Evolutionary conservation across 2,329 filamentous ascomycete genomes (phyloP).

Genomic region (Madurella fahalii): DNA sequence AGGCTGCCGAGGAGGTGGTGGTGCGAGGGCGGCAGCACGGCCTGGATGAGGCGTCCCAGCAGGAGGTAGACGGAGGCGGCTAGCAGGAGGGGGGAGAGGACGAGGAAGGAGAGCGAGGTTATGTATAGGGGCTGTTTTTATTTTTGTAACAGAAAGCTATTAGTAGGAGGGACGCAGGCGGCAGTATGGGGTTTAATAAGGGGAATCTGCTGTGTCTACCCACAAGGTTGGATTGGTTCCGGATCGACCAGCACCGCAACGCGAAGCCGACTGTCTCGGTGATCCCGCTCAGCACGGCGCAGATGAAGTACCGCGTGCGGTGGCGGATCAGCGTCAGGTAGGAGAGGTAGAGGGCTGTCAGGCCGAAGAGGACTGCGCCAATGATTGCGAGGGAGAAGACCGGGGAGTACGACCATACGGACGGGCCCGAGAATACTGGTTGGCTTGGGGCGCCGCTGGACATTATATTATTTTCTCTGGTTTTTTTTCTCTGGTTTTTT

Average conservation of each 20-base stretch:
- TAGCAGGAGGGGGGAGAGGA: conserved; percentile 45
- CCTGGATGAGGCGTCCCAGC: conserved; percentile 43
- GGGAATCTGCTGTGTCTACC: too few species aligned
- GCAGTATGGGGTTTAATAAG: too few species aligned
- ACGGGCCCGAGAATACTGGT: too few species aligned
- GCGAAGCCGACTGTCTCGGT: conserved; percentile 35
- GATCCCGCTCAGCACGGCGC: conserved; percentile 40
- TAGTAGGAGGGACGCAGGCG: too few species aligned
- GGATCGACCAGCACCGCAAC: conserved; percentile 9
- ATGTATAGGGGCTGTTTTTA: too few species aligned
- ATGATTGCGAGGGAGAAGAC: conserved; percentile 37
- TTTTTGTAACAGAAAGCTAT: too few species aligned
- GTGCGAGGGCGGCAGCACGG: conserved; percentile 34
- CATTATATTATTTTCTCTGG: too few species aligned
- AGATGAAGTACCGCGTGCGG: conserved; percentile 41
- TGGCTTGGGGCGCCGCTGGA: too few species aligned
- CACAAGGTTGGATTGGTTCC: too few species aligned
- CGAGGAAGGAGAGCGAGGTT: conserved; percentile 12
- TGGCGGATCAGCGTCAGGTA: conserved; percentile 38
- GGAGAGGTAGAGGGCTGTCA: conserved; percentile 3
- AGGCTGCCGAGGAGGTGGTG: too few species aligned
- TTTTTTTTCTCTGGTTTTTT: too few species aligned
- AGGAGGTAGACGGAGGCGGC: conserved; percentile 50
- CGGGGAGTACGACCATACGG: conserved; percentile 43
- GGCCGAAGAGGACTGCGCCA: conserved; percentile 5